phyloP scores from a whole-genome alignment of 1,284 basidiomycete genomes.

The Ustilago bromivora region DNA sequence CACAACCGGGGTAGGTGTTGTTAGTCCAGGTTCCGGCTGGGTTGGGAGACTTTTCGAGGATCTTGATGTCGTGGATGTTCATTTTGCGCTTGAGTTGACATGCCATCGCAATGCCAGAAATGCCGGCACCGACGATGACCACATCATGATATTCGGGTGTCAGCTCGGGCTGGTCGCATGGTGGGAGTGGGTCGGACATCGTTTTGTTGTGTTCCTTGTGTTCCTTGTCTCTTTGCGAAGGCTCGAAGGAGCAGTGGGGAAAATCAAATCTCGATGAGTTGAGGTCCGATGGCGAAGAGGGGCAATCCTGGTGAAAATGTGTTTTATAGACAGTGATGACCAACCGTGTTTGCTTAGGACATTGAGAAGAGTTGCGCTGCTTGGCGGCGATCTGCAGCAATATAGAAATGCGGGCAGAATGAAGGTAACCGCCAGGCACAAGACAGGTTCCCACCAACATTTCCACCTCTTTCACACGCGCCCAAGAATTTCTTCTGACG shows the following conservation, averaged over 20 bases:
- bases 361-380: not conserved
- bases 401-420: not conserved
- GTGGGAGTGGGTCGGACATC: slow-evolving; percentile 11
- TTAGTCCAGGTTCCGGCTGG: slow-evolving; percentile 60
- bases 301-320: not conserved
- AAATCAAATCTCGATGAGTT: too few relatives aligned
- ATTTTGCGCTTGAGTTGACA: slow-evolving; percentile 60
- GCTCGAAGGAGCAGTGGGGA: too few relatives aligned
- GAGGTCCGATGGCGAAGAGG: too few relatives aligned
- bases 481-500: not conserved
- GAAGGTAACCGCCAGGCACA: not conserved
- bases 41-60: slow-evolving; percentile 51
- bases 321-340: not conserved
- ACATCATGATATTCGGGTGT: slow-evolving; percentile 64
- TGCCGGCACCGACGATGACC: slow-evolving; percentile 63
- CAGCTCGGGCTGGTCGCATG: slow-evolving; percentile 33
- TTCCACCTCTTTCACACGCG: slow-evolving; percentile 6
- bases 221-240: too few relatives aligned
- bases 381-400: not conserved
- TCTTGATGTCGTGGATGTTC: slow-evolving; percentile 57
- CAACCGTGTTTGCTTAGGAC: not conserved
- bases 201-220: slow-evolving; percentile 7
- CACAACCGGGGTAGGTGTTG: slow-evolving; percentile 64
- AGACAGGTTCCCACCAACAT: not conserved
- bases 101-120: slow-evolving; percentile 61